Percentiles rank a stretch among this genome's conserved stretches.
Conservation (phyloP, 2,329 filamentous ascomycete species). For the Aspergillus piperis region DNA sequence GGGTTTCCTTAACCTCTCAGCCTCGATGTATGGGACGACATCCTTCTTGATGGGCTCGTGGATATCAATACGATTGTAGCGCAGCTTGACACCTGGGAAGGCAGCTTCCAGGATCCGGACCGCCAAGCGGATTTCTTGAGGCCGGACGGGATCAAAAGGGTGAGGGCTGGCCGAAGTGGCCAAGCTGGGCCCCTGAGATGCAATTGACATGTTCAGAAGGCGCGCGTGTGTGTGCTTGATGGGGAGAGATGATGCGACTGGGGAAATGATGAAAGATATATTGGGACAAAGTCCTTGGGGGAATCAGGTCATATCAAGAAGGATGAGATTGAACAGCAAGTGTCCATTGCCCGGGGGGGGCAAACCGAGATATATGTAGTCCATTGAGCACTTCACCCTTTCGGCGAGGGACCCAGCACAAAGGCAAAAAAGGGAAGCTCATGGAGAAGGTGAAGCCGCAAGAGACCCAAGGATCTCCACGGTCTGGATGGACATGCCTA, state of each 20-base stretch:
- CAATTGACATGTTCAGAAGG: slow-evolving; percentile 15
- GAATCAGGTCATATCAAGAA: neutral
- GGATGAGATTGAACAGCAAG: neutral
- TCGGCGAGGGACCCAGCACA: neutral
- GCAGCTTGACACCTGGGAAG: slow-evolving; percentile 40
- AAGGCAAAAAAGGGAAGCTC: neutral
- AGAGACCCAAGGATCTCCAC: slow-evolving; percentile 2
- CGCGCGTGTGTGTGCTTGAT: neutral
- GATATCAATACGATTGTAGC: slow-evolving; percentile 67
- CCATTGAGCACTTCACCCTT: neutral
- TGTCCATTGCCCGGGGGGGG: neutral
- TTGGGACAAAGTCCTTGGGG: neutral
- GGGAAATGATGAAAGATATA: neutral
- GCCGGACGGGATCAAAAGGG: slow-evolving; percentile 43
- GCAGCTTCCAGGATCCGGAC: slow-evolving; percentile 38
- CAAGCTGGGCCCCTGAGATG: slow-evolving; percentile 14
- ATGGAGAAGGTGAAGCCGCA: neutral
- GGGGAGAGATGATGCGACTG: neutral
- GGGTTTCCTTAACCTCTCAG: slow-evolving; percentile 56
- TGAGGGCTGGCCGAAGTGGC: slow-evolving; percentile 28
- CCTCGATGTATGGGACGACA: slow-evolving; percentile 61
- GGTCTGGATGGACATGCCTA: slow-evolving; percentile 32
- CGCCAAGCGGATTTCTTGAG: slow-evolving; percentile 40
- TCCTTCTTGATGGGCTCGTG: slow-evolving; percentile 65
- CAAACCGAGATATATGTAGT: neutral